Conservation (phyloP, 2,329 filamentous ascomycete species). For the Orbilia javanica region DNA sequence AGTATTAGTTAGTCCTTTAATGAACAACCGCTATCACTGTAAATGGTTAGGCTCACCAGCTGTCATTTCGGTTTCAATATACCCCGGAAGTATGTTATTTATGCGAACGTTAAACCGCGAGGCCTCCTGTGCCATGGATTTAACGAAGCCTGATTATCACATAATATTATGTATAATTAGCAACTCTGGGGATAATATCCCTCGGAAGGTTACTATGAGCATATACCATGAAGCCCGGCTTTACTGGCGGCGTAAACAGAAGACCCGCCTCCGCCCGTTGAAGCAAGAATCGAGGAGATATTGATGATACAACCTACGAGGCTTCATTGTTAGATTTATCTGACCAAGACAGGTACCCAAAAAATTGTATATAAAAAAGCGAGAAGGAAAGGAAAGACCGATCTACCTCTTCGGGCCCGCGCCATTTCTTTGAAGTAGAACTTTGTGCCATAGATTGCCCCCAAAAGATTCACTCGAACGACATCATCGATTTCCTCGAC, state of each 20-base stretch:
- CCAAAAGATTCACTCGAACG: conserved; percentile 77
- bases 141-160: conserved; percentile 72
- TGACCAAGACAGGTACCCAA: no score
- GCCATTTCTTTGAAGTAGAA: conserved; percentile 69
- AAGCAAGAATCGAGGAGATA: conserved; percentile 79
- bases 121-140: conserved; percentile 75
- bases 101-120: conserved; percentile 75
- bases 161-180: not conserved
- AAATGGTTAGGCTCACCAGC: conserved; percentile 69
- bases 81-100: conserved; percentile 85
- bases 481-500: conserved; percentile 68
- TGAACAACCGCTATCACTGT: not conserved
- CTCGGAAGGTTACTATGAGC: conserved; percentile 20
- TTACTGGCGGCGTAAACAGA: conserved; percentile 83
- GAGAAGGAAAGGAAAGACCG: not conserved
- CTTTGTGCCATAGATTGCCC: conserved; percentile 75
- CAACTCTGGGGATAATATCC: not conserved
- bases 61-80: conserved; percentile 85
- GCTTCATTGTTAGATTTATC: conserved; percentile 6
- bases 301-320: conserved; percentile 79
- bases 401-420: conserved; percentile 63
- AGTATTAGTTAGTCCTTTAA: not conserved
- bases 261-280: conserved; percentile 77
- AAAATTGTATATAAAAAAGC: no score
- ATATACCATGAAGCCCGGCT: conserved; percentile 78